These are phyloP conservation scores for Starmerella bombi DNA, from an alignment of 805 yeast genomes.

Conservation along the genomic window DNA sequence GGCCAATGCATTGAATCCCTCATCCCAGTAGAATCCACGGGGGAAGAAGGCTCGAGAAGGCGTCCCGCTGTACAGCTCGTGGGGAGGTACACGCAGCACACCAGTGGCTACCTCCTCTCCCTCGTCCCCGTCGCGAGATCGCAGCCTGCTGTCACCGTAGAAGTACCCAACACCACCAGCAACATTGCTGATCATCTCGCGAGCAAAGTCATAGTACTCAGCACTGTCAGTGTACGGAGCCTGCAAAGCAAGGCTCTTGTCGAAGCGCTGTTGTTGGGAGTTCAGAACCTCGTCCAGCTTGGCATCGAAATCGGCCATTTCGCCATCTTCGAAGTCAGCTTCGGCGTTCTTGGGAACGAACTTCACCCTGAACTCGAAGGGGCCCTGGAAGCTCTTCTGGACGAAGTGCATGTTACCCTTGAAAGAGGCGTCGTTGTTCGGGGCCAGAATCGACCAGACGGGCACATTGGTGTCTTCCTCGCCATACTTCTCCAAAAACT, in stretches of 20 bases:
- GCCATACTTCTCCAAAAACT: slow-evolving; percentile 29
- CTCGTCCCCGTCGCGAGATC: slow-evolving; percentile 58
- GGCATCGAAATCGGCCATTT: slow-evolving; percentile 11
- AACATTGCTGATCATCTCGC: slow-evolving; percentile 67
- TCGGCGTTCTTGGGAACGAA: slow-evolving; percentile 32
- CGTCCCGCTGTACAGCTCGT: slow-evolving; percentile 62
- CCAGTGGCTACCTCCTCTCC: slow-evolving; percentile 27
- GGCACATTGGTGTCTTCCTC: slow-evolving; percentile 29
- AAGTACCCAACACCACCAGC: slow-evolving; percentile 85
- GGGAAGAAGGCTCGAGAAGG: slow-evolving; percentile 94
- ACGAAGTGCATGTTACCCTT: slow-evolving; percentile 68
- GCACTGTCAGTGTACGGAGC: slow-evolving; percentile 39
- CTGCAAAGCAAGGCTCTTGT: slow-evolving; percentile 24
- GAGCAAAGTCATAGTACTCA: slow-evolving; percentile 45
- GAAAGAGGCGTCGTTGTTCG: slow-evolving; percentile 47
- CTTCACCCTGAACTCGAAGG: slow-evolving; percentile 58
- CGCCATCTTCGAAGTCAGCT: slow-evolving; percentile 12
- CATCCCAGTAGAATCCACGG: slow-evolving; percentile 97
- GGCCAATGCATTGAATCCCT: slow-evolving; percentile 86
- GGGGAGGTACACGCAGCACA: slow-evolving; percentile 34
- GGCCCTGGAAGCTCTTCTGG: slow-evolving; percentile 64
- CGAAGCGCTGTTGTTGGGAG: slow-evolving; percentile 31
- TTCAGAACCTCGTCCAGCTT: slow-evolving; percentile 27
- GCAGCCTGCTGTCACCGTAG: slow-evolving; percentile 66
- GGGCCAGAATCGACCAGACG: slow-evolving; percentile 33